Base-by-base conservation (phyloP, 1,139 yeast genomes). In the Hansenula anomala region DNA sequence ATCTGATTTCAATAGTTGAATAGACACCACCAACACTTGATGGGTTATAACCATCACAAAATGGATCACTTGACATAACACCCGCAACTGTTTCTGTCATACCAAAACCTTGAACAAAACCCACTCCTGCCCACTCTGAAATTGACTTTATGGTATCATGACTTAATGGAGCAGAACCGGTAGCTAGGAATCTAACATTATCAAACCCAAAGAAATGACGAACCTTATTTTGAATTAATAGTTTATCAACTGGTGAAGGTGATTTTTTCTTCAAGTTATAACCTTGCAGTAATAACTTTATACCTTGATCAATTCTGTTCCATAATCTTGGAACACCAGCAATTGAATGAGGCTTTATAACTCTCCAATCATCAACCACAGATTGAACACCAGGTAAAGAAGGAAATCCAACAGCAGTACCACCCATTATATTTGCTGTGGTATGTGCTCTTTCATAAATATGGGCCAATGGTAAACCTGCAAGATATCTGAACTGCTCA, bases 101-200 rank as follows among this genome's bases (percentile, higher is more conserved):
- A 4, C 88, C 88, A 54, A 79, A 80, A 22, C 86, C 86, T 54
- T 78, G 83, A 15, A 61, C 50, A 39, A 79, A 54, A 10, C 78
- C 79, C 36, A 70, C 54, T 37, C 71, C 69, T 9, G 80, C 63
- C 5, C 77, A 67, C 4, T 75, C 70, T 52, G 68, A 73, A 46
- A 80, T 59, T 54, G 77, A 78, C 37, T 61, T 60, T 31, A 78
- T 63, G 11, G 85, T 76, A 24, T 72, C 75, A 20, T 71, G 67
- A 16, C 82, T 63, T 41, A 82, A 73, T 11, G 92, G 90, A 6
- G 90, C 90, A 25, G 86, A 77, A 5, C 90, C 92, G 16, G 80
- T 67, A 26, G 70, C 56, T 40, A 73, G 51, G 35, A 61, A 54
- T 33, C 56, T 47, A 39, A 71, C 56, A 38, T 75, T 67, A 32